Conservation (phyloP, 139 green algal species). For the Micromonas pusilla region DNA sequence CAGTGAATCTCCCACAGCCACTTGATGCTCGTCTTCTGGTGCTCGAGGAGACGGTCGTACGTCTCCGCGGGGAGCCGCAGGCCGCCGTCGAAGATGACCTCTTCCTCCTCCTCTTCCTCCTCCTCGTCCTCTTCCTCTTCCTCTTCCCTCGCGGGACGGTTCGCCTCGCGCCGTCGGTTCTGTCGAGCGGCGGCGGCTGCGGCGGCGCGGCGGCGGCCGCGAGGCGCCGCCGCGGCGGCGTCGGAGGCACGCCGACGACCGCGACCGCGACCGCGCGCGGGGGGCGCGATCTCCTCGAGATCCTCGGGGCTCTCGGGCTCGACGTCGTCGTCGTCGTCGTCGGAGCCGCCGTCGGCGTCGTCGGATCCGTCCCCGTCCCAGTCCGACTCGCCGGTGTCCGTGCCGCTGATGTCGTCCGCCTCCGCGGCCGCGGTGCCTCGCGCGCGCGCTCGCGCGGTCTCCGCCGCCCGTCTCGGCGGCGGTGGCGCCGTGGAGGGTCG, state of each 20-base stretch:
- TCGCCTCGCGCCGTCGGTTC: no score
- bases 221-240: no score
- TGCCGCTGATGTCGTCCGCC: no score
- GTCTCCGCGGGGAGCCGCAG: neutral
- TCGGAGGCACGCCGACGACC: no score
- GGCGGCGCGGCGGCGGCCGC: no score
- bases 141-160: no score
- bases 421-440: neutral
- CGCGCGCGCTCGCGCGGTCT: no score
- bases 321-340: neutral
- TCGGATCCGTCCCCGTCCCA: neutral
- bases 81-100: slow-evolving; percentile 20
- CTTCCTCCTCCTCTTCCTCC: neutral
- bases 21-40: slow-evolving; percentile 87
- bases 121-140: slow-evolving; percentile 8
- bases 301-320: neutral
- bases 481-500: neutral
- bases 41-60: slow-evolving; percentile 61
- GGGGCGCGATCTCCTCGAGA: neutral
- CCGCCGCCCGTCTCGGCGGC: no score
- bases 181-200: no score
- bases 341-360: neutral
- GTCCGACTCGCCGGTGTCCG: neutral
- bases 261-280: no score
- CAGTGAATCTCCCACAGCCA: slow-evolving; percentile 98